phyloP scores from a whole-genome alignment of 371 early-diverging fungal species.

The Phascolomyces articulosus region DNA sequence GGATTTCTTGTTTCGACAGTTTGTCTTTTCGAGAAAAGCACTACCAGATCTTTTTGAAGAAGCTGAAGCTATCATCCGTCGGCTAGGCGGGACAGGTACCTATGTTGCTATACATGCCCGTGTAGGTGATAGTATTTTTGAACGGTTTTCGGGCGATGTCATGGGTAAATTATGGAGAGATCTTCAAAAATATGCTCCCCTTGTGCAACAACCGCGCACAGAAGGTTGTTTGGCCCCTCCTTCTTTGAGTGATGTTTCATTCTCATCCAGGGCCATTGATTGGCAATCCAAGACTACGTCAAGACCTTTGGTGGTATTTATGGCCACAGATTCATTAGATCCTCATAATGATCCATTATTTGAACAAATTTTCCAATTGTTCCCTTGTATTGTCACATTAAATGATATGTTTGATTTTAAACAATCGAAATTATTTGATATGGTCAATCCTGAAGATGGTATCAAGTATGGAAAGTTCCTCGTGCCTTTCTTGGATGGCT shows the following conservation, averaged over 20 bases:
- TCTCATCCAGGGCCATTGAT: conserved; percentile 17
- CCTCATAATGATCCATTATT: conserved; percentile 25
- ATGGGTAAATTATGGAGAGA: conserved; percentile 32
- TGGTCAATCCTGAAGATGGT: conserved; percentile 40
- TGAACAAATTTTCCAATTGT: conserved; percentile 21
- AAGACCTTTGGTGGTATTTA: conserved; percentile 39
- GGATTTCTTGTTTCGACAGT: conserved; percentile 24
- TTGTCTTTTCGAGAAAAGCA: conserved; percentile 35
- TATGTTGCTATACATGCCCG: conserved; percentile 57
- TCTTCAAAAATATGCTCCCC: conserved; percentile 30
- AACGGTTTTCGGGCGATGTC: conserved; percentile 32
- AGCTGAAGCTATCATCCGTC: conserved; percentile 47
- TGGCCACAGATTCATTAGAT: conserved; percentile 45
- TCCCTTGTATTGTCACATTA: conserved; percentile 45
- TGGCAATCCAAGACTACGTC: conserved; percentile 18
- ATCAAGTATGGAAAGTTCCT: conserved; percentile 35
- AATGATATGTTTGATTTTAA: conserved; percentile 35
- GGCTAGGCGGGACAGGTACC: conserved; percentile 51
- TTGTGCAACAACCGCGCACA: conserved; percentile 12
- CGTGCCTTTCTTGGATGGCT: conserved; percentile 47
- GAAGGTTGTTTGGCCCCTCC: conserved; percentile 2
- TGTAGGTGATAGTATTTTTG: conserved; percentile 59
- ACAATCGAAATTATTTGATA: conserved; percentile 25
- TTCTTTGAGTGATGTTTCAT: background rate
- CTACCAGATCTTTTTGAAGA: conserved; percentile 41